Conservation (phyloP, 2,329 filamentous ascomycete species). For the Blastomyces percursus region DNA sequence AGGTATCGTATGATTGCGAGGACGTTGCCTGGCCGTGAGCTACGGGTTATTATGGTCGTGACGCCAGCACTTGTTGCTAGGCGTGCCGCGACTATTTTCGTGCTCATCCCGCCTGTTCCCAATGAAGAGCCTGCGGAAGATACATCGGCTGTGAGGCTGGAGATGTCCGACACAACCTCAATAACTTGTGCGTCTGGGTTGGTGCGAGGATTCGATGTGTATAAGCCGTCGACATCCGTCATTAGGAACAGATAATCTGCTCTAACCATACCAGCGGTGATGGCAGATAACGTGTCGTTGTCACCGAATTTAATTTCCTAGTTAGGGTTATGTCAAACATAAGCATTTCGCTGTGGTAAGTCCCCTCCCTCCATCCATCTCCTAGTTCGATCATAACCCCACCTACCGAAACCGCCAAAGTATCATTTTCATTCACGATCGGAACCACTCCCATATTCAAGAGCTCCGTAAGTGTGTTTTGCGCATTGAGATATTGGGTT, state of each 20-base stretch:
- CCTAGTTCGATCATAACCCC: not conserved
- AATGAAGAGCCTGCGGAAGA: constrained; percentile 79
- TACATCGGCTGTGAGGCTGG: constrained; percentile 71
- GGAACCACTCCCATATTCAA: constrained; percentile 93
- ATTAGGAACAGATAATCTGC: constrained; percentile 95
- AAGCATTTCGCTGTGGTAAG: not conserved
- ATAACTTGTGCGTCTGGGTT: constrained; percentile 81
- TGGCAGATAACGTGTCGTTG: constrained; percentile 93
- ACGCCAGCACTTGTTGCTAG: constrained; percentile 90
- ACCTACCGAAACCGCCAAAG: constrained; percentile 66
- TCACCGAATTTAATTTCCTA: constrained; percentile 97
- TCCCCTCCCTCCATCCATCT: not conserved
- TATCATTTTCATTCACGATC: constrained; percentile 98
- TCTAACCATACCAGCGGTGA: constrained; percentile 94
- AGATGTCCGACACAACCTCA: constrained; percentile 83
- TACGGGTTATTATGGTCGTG: constrained; percentile 88
- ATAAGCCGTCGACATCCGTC: constrained; percentile 97
- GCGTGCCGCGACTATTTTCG: constrained; percentile 88
- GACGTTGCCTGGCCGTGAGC: constrained; percentile 88
- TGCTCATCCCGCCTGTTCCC: constrained; percentile 94
- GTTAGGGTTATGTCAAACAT: not conserved
- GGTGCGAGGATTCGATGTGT: constrained; percentile 85
- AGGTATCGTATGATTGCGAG: constrained; percentile 73
- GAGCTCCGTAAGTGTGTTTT: constrained; percentile 85
- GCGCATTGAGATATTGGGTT: constrained; percentile 89